Conservation (phyloP, 352 stramenopile species). For the Phytophthora brassicae region DNA sequence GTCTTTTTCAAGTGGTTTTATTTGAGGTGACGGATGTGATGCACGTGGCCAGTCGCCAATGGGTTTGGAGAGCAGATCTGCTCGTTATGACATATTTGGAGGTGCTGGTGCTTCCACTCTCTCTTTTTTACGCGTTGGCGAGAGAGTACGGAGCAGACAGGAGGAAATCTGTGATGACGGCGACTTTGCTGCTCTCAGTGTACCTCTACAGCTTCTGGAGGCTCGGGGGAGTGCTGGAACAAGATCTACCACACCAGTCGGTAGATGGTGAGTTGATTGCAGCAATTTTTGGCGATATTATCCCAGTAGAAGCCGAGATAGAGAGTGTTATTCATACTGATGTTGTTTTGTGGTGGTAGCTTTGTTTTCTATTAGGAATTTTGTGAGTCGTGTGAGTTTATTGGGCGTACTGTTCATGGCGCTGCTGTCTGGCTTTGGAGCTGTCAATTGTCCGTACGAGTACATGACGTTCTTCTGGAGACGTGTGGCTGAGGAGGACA, state of each 20-base stretch:
- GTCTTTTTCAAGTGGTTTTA: conserved; percentile 80
- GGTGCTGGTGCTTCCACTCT: conserved; percentile 72
- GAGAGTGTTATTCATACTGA: background rate
- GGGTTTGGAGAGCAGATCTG: conserved; percentile 75
- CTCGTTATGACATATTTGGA: conserved; percentile 78
- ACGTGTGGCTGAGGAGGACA: conserved; percentile 73
- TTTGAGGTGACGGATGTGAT: conserved; percentile 82
- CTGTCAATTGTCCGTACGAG: conserved; percentile 86
- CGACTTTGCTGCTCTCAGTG: conserved; percentile 32
- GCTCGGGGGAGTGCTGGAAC: conserved; percentile 56
- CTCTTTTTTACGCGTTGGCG: conserved; percentile 76
- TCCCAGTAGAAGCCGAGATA: conserved; percentile 10
- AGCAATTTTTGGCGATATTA: background rate
- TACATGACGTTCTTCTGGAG: conserved; percentile 86
- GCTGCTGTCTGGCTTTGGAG: conserved; percentile 77
- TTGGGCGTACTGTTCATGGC: conserved; percentile 85
- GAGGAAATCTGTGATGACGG: conserved; percentile 24
- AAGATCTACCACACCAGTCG: conserved; percentile 39
- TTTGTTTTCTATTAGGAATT: conserved; percentile 78
- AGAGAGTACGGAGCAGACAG: conserved; percentile 53
- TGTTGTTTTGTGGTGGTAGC: conserved; percentile 25
- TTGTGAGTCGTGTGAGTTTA: conserved; percentile 81
- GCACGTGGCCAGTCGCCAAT: conserved; percentile 59
- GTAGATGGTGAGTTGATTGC: conserved; percentile 45
- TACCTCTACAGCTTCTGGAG: conserved; percentile 84